phyloP scores from a whole-genome alignment of 441 rosid genomes.

The Jatropha podagrica region DNA sequence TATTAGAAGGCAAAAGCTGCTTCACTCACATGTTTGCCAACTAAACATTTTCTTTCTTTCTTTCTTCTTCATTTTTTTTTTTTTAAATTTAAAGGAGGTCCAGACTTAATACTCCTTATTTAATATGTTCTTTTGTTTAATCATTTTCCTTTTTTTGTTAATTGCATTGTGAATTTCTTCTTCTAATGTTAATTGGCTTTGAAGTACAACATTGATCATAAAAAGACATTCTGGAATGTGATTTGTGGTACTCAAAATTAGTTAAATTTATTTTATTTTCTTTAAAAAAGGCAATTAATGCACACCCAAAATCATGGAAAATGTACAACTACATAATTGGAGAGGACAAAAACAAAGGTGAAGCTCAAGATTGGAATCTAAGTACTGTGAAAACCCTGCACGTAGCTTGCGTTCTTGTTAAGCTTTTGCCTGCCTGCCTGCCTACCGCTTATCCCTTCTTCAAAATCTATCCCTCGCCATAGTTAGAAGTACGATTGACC shows the following conservation, averaged over 20 bases:
- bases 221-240: background rate
- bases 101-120: background rate
- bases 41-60: conserved; percentile 16
- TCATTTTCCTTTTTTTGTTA: background rate
- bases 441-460: conserved; percentile 1
- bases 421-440: conserved; percentile 4
- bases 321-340: background rate
- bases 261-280: background rate
- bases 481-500: too few relatives aligned
- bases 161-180: background rate
- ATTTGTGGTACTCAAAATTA: background rate
- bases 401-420: conserved; percentile 15
- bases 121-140: background rate
- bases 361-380: background rate
- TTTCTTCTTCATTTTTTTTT: too few relatives aligned
- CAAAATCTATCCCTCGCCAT: conserved; percentile 6
- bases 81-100: background rate
- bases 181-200: too few relatives aligned
- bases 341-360: background rate
- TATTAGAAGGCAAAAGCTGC: conserved; percentile 39
- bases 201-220: background rate
- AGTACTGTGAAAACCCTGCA: conserved; percentile 13
- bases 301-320: background rate
- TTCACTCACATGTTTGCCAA: conserved; percentile 48
- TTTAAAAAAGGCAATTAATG: background rate